phyloP scores from a whole-genome alignment of 1,284 basidiomycete genomes.

The Athelia sp. region DNA sequence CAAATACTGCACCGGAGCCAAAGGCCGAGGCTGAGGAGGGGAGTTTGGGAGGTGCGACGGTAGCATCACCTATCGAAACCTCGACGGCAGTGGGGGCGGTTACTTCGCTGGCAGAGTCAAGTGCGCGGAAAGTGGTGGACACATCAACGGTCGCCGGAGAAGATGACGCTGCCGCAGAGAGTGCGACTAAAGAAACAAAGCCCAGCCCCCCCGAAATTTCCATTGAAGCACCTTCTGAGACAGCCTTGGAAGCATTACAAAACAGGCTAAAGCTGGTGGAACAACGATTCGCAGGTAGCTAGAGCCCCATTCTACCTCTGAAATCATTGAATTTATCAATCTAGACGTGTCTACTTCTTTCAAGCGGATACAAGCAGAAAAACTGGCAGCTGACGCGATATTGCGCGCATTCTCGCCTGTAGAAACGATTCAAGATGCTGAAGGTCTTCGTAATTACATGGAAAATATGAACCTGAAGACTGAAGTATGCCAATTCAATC shows the following conservation, averaged over 20 bases:
- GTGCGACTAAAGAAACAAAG: constrained; percentile 1
- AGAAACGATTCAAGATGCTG: constrained; percentile 58
- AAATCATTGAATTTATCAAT: constrained; percentile 4
- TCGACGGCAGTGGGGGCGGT: background rate
- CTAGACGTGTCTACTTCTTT: constrained; percentile 74
- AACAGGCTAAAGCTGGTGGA: constrained; percentile 64
- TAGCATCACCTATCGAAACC: background rate
- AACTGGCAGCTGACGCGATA: constrained; percentile 62
- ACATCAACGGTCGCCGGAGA: constrained; percentile 3
- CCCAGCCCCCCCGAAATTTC: constrained; percentile 8
- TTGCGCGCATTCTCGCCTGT: constrained; percentile 74
- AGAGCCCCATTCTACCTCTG: constrained; percentile 1
- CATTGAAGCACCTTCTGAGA: constrained; percentile 12
- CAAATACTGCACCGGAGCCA: background rate
- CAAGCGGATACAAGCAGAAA: constrained; percentile 69
- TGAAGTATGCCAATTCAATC: constrained; percentile 43
- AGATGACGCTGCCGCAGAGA: background rate
- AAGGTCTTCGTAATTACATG: constrained; percentile 72
- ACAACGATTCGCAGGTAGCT: constrained; percentile 61
- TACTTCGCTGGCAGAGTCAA: background rate
- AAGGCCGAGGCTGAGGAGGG: background rate
- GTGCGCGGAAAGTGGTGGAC: background rate
- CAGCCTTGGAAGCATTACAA: constrained; percentile 53
- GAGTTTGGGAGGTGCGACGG: background rate
- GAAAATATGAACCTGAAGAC: constrained; percentile 62